Base-by-base conservation (phyloP, 2,329 filamentous ascomycete species). In the Diaporthe capsici region DNA sequence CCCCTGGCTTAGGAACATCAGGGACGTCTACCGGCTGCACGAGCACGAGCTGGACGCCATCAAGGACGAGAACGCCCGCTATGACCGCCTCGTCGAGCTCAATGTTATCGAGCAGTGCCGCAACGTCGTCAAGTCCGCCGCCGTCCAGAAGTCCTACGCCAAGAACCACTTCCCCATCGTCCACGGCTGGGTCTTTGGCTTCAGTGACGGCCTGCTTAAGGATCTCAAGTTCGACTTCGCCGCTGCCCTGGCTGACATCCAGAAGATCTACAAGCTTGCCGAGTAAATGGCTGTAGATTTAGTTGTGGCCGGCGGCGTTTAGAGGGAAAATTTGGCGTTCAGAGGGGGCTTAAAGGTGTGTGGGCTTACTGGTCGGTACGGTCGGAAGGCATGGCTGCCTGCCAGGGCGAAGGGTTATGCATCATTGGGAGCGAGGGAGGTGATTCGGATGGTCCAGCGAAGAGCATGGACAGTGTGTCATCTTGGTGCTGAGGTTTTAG, bases 71-170 rank as follows among this genome's bases (percentile, higher is more conserved):
- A 81, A 88, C 10, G 88, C 89, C 68, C 91, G 92, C 78, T 92
- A 93, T 79, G 84, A 93, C 79, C 92, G 93, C 77, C 87, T 98
- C 74, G 94, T 95, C 68, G 94, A 97, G 87, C 89, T 97, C 82
- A 98, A 97, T 82, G 95, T 98, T 67, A 84, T 92, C 53, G 91
- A 94, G 84, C 93, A 95, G 82, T 91, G 95, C 82, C 91, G 94
- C 82, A 93, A 93, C 79, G 88, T 98, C 78, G 92, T 94, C 87
- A 93, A 95, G 88, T 95, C 95, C 80, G 92, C 93, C 31, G 91
- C 91, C 42, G 92, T 98, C n/a, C 92, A 95, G 84, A 91, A 95
- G 85, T 90, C 87, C 25, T 94, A 91, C 80, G 87, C 87, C 61
- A 83, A 89, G 81, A 91, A 93, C 79, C 84, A 88, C 78, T 94